Evolutionary conservation across 352 stramenopile genomes (phyloP).

Genomic region (Phytophthora multivora): DNA sequence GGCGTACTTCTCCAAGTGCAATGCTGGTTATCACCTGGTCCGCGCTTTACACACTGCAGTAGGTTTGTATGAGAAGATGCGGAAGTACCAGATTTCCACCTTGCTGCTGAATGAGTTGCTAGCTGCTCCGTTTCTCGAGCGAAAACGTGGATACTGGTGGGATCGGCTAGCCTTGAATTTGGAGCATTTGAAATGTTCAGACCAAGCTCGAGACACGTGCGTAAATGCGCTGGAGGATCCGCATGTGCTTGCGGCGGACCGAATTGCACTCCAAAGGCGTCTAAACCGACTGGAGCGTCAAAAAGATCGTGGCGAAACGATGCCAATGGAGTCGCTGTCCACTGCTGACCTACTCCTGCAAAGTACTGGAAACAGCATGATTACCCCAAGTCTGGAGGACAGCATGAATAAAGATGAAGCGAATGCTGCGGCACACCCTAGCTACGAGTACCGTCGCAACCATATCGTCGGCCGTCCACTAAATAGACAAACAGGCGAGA

Average conservation of each 20-base stretch:
- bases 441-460: constrained; percentile 48
- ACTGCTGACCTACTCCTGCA: constrained; percentile 21
- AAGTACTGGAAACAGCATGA: constrained; percentile 22
- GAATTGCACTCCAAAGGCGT: constrained; percentile 58
- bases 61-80: constrained; percentile 74
- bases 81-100: constrained; percentile 71
- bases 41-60: constrained; percentile 63
- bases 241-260: constrained; percentile 59
- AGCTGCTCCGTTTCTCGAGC: constrained; percentile 49
- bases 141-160: constrained; percentile 80
- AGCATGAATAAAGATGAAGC: constrained; percentile 20
- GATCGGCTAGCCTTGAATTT: constrained; percentile 74
- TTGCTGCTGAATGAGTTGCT: constrained; percentile 74
- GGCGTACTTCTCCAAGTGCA: constrained; percentile 67
- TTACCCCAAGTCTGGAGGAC: constrained; percentile 4
- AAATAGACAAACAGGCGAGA: constrained; percentile 77
- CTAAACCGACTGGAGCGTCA: constrained; percentile 51
- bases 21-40: constrained; percentile 73
- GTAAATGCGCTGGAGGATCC: constrained; percentile 59
- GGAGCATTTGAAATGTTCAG: constrained; percentile 69
- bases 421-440: not conserved
- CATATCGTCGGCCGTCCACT: constrained; percentile 73
- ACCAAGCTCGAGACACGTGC: constrained; percentile 56
- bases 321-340: constrained; percentile 14
- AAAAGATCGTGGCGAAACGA: constrained; percentile 14